phyloP scores from a whole-genome alignment of 108 stramenopile species.

The Nannochloropsis salina region DNA sequence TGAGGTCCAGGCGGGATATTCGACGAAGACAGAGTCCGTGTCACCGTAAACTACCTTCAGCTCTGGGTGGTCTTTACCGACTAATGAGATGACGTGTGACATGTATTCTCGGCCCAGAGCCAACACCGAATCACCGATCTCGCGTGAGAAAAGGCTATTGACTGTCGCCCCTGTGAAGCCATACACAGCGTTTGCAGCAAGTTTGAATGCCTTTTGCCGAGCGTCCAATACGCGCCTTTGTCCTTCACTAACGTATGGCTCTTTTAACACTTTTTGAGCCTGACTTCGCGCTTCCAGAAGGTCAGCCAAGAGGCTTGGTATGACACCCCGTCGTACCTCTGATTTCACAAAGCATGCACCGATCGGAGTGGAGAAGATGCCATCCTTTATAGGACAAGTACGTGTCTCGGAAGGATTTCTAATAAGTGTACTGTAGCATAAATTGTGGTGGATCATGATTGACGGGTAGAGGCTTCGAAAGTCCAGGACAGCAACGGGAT shows the following conservation, averaged over 20 bases:
- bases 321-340: not conserved
- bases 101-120: not conserved
- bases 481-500: not conserved
- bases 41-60: constrained; percentile 1
- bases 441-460: constrained; percentile 8
- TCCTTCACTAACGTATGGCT: not conserved
- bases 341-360: not conserved
- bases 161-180: not conserved
- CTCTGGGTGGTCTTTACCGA: not conserved
- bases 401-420: not conserved
- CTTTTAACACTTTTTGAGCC: not conserved
- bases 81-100: not conserved
- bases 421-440: not conserved
- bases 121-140: not conserved
- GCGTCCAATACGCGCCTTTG: not conserved
- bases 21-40: not conserved
- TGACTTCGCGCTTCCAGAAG: not conserved
- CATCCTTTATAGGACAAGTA: not conserved
- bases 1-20: not conserved
- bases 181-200: not conserved
- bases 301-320: not conserved
- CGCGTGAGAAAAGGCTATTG: not conserved
- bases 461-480: not conserved
- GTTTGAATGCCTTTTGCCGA: not conserved
- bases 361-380: not conserved